Percentiles rank a stretch among this genome's conserved stretches.
phyloP scores from a whole-genome alignment of 495 filamentous ascomycete species.

The Penicillium cataractarum region DNA sequence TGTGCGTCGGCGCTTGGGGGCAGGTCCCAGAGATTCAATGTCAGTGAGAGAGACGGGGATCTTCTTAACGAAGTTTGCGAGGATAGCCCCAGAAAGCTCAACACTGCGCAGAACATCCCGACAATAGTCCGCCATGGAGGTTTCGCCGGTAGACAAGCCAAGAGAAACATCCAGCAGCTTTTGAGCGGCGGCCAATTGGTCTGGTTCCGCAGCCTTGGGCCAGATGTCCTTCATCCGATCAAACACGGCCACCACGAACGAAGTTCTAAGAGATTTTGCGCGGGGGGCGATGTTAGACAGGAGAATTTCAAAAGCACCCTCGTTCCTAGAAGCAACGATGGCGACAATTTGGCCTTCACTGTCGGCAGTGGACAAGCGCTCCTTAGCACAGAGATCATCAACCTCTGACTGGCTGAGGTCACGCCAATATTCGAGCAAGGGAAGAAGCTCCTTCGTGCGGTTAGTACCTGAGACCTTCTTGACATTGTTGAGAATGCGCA shows the following conservation, averaged over 20 bases:
- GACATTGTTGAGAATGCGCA: conserved; percentile 70
- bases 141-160: conserved; percentile 25
- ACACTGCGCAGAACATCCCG: conserved; percentile 69
- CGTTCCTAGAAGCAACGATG: conserved; percentile 67
- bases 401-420: conserved; percentile 47
- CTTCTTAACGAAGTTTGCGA: conserved; percentile 68
- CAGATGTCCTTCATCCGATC: conserved; percentile 69
- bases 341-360: conserved; percentile 63
- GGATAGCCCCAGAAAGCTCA: conserved; percentile 68
- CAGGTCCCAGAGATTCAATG: conserved; percentile 64
- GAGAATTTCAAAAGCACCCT: conserved; percentile 65
- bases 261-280: conserved; percentile 46
- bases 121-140: conserved; percentile 54
- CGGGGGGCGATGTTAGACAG: conserved; percentile 52
- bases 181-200: conserved; percentile 59
- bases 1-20: conserved; percentile 74
- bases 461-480: conserved; percentile 68
- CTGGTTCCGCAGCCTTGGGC: conserved; percentile 67
- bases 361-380: conserved; percentile 61
- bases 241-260: conserved; percentile 64
- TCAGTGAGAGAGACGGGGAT: conserved; percentile 65
- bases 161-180: conserved; percentile 61
- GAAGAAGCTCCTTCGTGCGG: conserved; percentile 70
- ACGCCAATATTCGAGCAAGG: conserved; percentile 68
- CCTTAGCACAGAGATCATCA: conserved; percentile 50